These are phyloP conservation scores for Poteriospumella lacustris DNA, from an alignment of 108 stramenopile species.

Conservation along the genomic window DNA sequence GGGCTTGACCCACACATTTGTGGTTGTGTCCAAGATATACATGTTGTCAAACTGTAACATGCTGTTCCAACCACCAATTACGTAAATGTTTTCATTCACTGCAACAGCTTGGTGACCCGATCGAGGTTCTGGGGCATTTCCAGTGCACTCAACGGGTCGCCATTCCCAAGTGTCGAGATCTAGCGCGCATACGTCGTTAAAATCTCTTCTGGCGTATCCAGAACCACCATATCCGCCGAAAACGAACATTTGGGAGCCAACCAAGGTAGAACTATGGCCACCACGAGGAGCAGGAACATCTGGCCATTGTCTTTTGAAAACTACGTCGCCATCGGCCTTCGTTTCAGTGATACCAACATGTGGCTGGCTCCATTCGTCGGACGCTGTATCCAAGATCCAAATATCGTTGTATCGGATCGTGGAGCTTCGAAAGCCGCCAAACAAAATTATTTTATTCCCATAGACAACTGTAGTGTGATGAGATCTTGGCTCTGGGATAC, in stretches of 20 bases:
- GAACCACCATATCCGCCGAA: constrained; percentile 74
- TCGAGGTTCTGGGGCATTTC: constrained; percentile 57
- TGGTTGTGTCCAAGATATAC: constrained; percentile 54
- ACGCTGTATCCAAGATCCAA: constrained; percentile 61
- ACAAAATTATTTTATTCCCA: constrained; percentile 51
- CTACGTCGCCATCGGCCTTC: constrained; percentile 41
- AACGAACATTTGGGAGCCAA: constrained; percentile 49
- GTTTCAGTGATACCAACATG: constrained; percentile 34
- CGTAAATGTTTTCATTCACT: constrained; percentile 57
- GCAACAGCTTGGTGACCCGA: constrained; percentile 62
- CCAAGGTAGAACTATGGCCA: constrained; percentile 57
- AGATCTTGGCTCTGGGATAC: constrained; percentile 58
- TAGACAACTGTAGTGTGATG: constrained; percentile 59
- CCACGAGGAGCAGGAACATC: constrained; percentile 59
- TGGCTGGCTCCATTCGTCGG: constrained; percentile 58
- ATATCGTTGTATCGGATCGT: constrained; percentile 57
- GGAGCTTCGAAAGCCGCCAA: constrained; percentile 62
- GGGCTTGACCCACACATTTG: constrained; percentile 37
- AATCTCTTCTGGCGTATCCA: constrained; percentile 64
- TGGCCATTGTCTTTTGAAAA: constrained; percentile 44
- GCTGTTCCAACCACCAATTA: constrained; percentile 73
- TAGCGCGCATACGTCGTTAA: constrained; percentile 60
- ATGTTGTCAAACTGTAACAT: constrained; percentile 65
- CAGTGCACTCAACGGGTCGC: constrained; percentile 44
- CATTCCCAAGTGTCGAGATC: constrained; percentile 54